Conservation (phyloP, 106 monocot species). For the Ottelia alismoides region DNA sequence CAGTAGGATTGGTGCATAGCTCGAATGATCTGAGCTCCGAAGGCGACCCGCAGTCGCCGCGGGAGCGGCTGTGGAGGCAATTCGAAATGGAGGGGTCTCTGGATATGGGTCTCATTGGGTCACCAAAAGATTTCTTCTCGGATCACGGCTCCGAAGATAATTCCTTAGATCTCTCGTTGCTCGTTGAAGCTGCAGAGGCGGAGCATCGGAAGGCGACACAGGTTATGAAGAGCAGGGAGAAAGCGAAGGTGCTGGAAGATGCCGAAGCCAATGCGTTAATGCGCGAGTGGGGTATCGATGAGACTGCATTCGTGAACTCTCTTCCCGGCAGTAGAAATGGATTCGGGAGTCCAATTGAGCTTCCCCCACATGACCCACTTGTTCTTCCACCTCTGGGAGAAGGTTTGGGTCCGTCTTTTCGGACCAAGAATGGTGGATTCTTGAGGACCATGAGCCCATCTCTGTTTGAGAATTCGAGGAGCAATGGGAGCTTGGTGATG, state of each 20-base stretch:
- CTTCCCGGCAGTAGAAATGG: constrained; percentile 50
- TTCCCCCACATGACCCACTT: constrained; percentile 43
- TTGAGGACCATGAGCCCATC: constrained; percentile 82
- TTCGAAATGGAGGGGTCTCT: constrained; percentile 3
- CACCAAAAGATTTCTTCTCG: too few species aligned
- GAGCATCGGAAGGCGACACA: constrained; percentile 37
- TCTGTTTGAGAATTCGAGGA: constrained; percentile 66
- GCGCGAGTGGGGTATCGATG: constrained; percentile 72
- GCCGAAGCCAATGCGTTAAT: constrained; percentile 82
- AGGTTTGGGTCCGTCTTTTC: constrained; percentile 68
- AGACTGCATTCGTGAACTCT: constrained; percentile 55
- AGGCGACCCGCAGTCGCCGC: constrained; percentile 63
- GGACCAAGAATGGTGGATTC: constrained; percentile 86
- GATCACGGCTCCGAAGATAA: neutral
- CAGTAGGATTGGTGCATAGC: constrained; percentile 57
- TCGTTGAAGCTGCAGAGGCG: constrained; percentile 47
- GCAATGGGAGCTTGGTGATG: constrained; percentile 76
- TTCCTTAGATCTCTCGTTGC: constrained; percentile 47
- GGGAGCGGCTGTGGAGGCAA: constrained; percentile 17
- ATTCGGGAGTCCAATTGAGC: constrained; percentile 77
- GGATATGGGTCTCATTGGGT: neutral
- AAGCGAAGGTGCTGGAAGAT: constrained; percentile 74
- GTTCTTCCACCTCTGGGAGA: constrained; percentile 65
- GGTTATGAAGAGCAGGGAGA: constrained; percentile 26
- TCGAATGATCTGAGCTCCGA: constrained; percentile 44